Evolutionary conservation across 352 stramenopile genomes (phyloP).

Genomic region (Phytopythium boreale): DNA sequence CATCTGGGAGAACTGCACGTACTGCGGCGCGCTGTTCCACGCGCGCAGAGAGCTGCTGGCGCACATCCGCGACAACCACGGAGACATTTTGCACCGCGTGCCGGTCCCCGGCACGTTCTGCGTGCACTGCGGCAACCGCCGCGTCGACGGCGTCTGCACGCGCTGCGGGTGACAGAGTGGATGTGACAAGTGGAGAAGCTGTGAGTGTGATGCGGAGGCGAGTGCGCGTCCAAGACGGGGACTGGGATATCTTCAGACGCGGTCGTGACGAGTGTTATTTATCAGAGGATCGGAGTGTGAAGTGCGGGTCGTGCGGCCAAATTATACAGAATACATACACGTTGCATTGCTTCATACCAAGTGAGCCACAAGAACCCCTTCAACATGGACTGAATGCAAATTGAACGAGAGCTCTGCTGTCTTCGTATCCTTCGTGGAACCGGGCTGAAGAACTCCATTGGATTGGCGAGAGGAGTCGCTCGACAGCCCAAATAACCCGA

Average conservation of each 20-base stretch:
- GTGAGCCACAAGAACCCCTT: background rate
- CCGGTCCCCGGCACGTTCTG: slow-evolving; percentile 51
- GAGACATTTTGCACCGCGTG: slow-evolving; percentile 48
- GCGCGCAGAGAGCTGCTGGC: slow-evolving; percentile 32
- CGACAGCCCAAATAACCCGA: too few relatives aligned
- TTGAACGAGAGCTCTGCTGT: too few relatives aligned
- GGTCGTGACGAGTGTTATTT: background rate
- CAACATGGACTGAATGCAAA: too few relatives aligned
- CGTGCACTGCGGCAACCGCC: slow-evolving; percentile 40
- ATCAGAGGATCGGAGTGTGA: background rate
- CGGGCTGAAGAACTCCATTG: too few relatives aligned
- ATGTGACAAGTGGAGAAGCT: background rate
- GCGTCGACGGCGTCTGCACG: slow-evolving; percentile 34
- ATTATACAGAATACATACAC: background rate
- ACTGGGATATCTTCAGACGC: too few relatives aligned
- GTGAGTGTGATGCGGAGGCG: background rate
- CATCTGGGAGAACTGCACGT: slow-evolving; percentile 46
- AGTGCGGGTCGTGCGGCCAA: background rate
- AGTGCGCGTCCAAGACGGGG: background rate
- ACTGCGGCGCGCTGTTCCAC: slow-evolving; percentile 43
- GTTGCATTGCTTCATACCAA: background rate
- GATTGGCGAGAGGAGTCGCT: too few relatives aligned
- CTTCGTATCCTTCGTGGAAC: too few relatives aligned
- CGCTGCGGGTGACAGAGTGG: slow-evolving; percentile 21
- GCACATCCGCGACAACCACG: slow-evolving; percentile 54